phyloP scores from a whole-genome alignment of 192 early-diverging fungal genomes.

The Phycomyces nitens region DNA sequence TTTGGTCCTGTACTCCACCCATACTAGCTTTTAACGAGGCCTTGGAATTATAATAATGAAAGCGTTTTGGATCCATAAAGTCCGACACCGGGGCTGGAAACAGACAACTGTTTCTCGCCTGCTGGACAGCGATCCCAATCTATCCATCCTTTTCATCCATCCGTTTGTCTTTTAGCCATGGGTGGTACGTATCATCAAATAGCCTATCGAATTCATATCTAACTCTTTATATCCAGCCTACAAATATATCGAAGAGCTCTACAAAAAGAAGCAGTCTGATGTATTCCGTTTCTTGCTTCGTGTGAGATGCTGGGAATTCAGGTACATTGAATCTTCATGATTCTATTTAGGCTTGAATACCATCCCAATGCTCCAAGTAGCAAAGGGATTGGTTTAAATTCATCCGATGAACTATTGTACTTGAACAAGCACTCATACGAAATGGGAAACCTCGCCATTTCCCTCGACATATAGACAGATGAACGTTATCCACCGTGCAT shows the following conservation, averaged over 20 bases:
- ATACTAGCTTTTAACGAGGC: no score
- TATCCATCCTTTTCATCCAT: neutral
- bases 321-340: slow-evolving; percentile 41
- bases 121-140: neutral
- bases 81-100: no score
- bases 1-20: no score
- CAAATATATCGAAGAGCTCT: slow-evolving; percentile 92
- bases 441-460: neutral
- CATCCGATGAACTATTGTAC: slow-evolving; percentile 24
- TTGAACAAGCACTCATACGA: slow-evolving; percentile 2
- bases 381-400: slow-evolving; percentile 2
- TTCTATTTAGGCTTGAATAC: slow-evolving; percentile 16
- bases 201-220: no score
- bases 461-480: slow-evolving; percentile 70
- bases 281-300: slow-evolving; percentile 98
- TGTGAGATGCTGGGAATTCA: slow-evolving; percentile 97
- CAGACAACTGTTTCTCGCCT: no score
- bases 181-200: neutral
- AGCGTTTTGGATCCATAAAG: no score
- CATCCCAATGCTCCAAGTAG: neutral
- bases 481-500: slow-evolving; percentile 98
- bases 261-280: slow-evolving; percentile 99
- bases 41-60: no score
- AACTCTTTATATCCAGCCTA: slow-evolving; percentile 49
- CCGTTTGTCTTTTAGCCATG: neutral